These are phyloP conservation scores for Physcomitrellopsis africana DNA, from an alignment of 225 moss, liverwort and hornwort genomes.

Conservation along the genomic window DNA sequence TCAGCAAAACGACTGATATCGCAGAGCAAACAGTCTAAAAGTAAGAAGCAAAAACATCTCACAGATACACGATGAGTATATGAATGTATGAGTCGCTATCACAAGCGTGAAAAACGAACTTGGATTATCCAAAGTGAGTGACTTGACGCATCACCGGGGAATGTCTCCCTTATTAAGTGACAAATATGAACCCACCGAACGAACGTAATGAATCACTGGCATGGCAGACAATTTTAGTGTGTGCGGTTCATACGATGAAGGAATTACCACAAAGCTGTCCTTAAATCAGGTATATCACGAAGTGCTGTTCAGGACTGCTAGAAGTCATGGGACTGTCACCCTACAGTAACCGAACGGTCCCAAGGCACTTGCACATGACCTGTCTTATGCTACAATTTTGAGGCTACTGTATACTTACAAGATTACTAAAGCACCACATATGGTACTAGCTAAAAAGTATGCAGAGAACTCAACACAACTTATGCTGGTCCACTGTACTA, in stretches of 20 bases:
- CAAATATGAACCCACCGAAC: background rate
- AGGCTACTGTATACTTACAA: conserved; percentile 57
- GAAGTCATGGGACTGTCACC: conserved; percentile 32
- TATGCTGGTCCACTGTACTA: conserved; percentile 40
- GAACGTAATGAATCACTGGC: background rate
- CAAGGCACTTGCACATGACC: conserved; percentile 32
- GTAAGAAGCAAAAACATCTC: background rate
- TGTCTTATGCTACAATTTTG: conserved; percentile 58
- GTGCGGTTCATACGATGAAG: background rate
- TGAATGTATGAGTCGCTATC: background rate
- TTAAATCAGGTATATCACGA: conserved; percentile 37
- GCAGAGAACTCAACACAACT: conserved; percentile 51
- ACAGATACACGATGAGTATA: background rate
- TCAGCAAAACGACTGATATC: background rate
- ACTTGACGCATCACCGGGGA: background rate
- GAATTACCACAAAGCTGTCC: conserved; percentile 33
- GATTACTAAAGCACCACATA: conserved; percentile 35
- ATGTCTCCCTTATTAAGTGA: background rate
- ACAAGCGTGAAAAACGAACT: no score
- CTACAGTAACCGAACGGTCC: conserved; percentile 32
- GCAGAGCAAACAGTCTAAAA: background rate
- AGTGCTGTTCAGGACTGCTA: conserved; percentile 22
- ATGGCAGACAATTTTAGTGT: background rate
- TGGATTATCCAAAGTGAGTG: background rate
- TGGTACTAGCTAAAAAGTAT: conserved; percentile 38